These are phyloP conservation scores for Pseudonectria foliicola DNA, from an alignment of 2,329 filamentous ascomycete genomes.

Conservation along the genomic window DNA sequence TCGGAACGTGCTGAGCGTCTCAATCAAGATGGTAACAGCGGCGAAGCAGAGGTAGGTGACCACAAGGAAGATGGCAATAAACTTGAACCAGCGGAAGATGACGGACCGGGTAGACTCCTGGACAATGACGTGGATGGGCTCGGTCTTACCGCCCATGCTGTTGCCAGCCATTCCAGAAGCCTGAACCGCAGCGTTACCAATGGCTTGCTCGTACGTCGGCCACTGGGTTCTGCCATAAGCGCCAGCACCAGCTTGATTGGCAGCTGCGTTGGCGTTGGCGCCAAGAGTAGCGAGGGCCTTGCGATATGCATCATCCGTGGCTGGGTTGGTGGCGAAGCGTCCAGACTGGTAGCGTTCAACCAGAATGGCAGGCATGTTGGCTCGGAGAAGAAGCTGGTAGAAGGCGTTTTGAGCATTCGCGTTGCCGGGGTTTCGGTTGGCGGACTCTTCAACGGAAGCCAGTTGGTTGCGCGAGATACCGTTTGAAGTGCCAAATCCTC, in stretches of 20 bases:
- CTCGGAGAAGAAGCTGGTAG: conserved; percentile 82
- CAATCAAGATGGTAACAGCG: conserved; percentile 72
- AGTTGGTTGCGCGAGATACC: conserved; percentile 59
- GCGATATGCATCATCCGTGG: conserved; percentile 71
- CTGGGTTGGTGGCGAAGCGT: conserved; percentile 72
- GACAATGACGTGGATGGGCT: conserved; percentile 91
- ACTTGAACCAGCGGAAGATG: conserved; percentile 89
- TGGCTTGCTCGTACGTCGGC: conserved; percentile 23
- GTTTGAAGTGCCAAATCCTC: conserved; percentile 37
- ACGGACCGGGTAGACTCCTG: conserved; percentile 76
- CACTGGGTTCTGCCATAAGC: conserved; percentile 21
- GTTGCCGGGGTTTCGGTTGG: conserved; percentile 86
- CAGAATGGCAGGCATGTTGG: conserved; percentile 89
- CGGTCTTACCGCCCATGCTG: conserved; percentile 62
- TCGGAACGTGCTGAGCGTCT: conserved; percentile 71
- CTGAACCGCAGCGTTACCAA: conserved; percentile 21
- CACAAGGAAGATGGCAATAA: conserved; percentile 70
- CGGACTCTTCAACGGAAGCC: conserved; percentile 80
- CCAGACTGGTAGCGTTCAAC: conserved; percentile 84
- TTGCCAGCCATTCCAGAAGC: conserved; percentile 15
- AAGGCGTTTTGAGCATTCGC: conserved; percentile 87
- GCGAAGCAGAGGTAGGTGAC: conserved; percentile 74
- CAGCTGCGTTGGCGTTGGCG: conserved; percentile 20
- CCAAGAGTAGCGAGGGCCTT: conserved; percentile 53
- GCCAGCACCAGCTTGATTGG: conserved; percentile 14